Conservation (phyloP, 2,329 filamentous ascomycete genomes). For the Falciphora oryzae region DNA sequence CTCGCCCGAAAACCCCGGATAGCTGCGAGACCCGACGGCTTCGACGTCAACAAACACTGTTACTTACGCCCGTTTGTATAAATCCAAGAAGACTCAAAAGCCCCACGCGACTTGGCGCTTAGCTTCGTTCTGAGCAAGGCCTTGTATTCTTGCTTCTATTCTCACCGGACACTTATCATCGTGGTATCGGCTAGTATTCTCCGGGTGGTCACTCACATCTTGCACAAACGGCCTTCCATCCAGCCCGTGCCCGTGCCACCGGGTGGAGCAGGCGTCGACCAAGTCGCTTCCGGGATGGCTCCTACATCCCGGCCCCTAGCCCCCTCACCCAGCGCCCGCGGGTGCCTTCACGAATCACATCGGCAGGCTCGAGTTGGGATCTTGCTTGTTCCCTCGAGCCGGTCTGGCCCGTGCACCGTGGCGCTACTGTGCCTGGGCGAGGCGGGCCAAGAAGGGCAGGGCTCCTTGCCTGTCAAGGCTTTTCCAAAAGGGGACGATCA, state of each 20-base stretch:
- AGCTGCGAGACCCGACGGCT: background rate
- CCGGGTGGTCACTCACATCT: conserved; percentile 3
- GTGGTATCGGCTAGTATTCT: conserved; percentile 1
- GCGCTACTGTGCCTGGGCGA: no score
- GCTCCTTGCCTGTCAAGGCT: background rate
- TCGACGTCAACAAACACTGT: no score
- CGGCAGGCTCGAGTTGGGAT: no score
- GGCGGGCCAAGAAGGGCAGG: background rate
- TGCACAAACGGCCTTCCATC: background rate
- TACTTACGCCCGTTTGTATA: background rate
- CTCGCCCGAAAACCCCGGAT: background rate
- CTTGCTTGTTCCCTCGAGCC: no score
- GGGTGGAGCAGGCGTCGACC: background rate
- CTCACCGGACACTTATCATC: background rate
- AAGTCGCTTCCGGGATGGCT: background rate
- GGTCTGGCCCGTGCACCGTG: background rate
- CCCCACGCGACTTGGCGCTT: background rate
- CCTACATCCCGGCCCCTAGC: background rate
- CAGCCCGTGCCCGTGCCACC: background rate
- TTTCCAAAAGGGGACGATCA: background rate
- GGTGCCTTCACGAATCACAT: background rate
- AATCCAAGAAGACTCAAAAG: no score
- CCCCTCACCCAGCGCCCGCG: no score
- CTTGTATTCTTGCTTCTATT: background rate
- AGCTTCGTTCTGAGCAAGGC: background rate